phyloP scores from a whole-genome alignment of 768 basidiomycete species.

The Mycena amicta region DNA sequence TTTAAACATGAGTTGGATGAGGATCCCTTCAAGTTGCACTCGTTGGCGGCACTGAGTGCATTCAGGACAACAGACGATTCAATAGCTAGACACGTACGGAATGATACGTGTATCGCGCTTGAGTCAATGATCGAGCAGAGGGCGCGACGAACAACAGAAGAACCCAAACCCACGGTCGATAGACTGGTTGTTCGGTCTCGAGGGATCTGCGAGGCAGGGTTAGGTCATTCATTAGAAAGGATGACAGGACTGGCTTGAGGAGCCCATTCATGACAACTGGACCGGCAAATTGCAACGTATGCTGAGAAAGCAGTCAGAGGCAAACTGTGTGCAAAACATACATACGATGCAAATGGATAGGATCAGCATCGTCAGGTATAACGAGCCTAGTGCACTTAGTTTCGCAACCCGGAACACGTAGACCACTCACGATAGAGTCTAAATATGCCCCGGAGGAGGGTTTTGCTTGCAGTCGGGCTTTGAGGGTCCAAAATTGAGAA shows the following conservation, averaged over 20 bases:
- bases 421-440: constrained; percentile 7
- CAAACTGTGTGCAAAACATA: neutral
- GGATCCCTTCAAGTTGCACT: constrained; percentile 20
- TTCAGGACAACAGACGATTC: neutral
- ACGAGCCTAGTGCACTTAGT: constrained; percentile 1
- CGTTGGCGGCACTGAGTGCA: neutral
- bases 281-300: constrained; percentile 28
- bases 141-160: constrained; percentile 36
- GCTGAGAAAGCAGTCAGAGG: neutral
- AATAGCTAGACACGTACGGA: constrained; percentile 21
- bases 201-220: constrained; percentile 29
- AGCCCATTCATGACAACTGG: constrained; percentile 44
- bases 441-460: constrained; percentile 6
- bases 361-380: neutral
- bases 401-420: neutral
- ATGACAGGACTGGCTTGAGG: constrained; percentile 30
- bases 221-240: constrained; percentile 39
- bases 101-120: constrained; percentile 44
- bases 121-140: constrained; percentile 34
- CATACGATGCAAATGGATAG: constrained; percentile 2
- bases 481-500: constrained; percentile 30
- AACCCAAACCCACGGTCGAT: constrained; percentile 57
- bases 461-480: constrained; percentile 1
- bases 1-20: constrained; percentile 20
- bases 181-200: constrained; percentile 19